Base-by-base conservation (phyloP, 2,329 filamentous ascomycete species). In the Xylariaceae sp. region DNA sequence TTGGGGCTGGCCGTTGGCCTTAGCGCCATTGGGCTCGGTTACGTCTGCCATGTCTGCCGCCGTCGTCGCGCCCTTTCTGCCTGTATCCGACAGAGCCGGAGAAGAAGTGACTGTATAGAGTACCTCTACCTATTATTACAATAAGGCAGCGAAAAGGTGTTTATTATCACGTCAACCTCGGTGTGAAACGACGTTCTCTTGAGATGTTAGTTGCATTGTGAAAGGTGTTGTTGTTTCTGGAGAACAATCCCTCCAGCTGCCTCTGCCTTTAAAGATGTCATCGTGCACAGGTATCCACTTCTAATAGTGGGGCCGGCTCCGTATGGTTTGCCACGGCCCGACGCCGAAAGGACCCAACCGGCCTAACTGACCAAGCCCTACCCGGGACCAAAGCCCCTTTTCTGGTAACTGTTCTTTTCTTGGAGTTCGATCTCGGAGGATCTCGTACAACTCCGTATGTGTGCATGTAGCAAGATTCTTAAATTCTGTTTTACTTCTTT, bases 41-140 rank as follows among this genome's bases (percentile, higher is more conserved):
- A 61, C 56, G 41, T 70, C 67, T 34, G 65, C 59, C 68, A 70
- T 70, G 45, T 61, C 47, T 15, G 11, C 11, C 11, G 1, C 41
- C 11, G 41, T 13, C 13, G n/a, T n/a, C 6, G 41, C 5, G 41
- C 11, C 41, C n/a, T 11, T 15, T 45, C 11, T n/a, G 10, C 15
- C 37, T 51, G 44, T 47, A n/a, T 4, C 53, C 18, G 37, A 44
- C 53, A 53, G 53, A 30, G 13, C 55, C 17, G 15, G 18, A 57
- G 34, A 15, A 3, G 6, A 35, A 51, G 7, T 34, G 23, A 15
- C 9, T 15, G 23, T 51, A 34, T 13, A 30, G 49, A 35, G 49
- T 13, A 30, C 1, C 23, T 35, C 49, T 15, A 51, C 49, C 8
- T 30, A 35, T 41, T 9, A 8, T 13, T 23, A n/a, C 15, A 35